Conservation (phyloP, 257 asterid genomes). For the Capsicum rhomboideum region DNA sequence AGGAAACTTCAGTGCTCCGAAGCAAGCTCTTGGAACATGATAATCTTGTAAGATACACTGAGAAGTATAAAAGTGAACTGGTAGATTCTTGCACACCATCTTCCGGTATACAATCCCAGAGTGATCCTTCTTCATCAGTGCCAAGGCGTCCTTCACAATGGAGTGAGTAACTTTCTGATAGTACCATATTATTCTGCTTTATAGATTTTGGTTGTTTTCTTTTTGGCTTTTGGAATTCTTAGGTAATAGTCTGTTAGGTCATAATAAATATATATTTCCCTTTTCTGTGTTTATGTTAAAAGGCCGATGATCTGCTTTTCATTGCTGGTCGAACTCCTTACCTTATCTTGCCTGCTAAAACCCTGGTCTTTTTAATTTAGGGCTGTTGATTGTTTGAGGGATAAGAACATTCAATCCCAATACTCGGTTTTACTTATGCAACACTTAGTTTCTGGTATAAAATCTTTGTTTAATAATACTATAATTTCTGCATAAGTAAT, state of each 20-base stretch:
- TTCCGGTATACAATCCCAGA: slow-evolving; percentile 25
- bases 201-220: background rate
- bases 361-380: background rate
- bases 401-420: background rate
- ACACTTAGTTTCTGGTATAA: background rate
- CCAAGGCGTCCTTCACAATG: slow-evolving; percentile 53
- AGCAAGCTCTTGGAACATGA: slow-evolving; percentile 65
- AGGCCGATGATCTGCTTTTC: background rate
- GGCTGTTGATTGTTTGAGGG: background rate
- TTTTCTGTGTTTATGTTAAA: background rate
- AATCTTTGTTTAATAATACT: background rate
- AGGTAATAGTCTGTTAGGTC: background rate
- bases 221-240: background rate
- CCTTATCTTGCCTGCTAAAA: background rate
- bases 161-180: slow-evolving; percentile 46
- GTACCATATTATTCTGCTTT: background rate
- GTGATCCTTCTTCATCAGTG: slow-evolving; percentile 70
- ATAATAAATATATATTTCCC: background rate
- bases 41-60: slow-evolving; percentile 71
- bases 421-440: background rate
- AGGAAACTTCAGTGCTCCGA: slow-evolving; percentile 82
- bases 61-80: slow-evolving; percentile 51
- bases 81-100: slow-evolving; percentile 48
- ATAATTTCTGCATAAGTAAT: background rate
- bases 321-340: background rate